Evolutionary conservation across 805 yeast species (phyloP).

Genomic region (Tanozyma kutaoensis): DNA sequence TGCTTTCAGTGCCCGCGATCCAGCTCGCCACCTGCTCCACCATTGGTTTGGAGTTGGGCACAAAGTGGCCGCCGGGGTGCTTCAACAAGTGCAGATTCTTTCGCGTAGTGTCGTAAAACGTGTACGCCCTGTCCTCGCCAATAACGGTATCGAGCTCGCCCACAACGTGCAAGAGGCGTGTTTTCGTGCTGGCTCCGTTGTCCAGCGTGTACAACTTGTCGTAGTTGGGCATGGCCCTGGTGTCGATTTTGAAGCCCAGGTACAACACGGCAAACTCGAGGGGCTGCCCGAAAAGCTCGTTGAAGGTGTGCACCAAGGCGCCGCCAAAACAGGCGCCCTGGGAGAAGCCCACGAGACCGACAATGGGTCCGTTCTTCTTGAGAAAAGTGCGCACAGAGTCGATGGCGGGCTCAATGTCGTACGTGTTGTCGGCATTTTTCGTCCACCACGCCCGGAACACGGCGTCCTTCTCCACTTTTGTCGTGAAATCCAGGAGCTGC

Average conservation of each 20-base stretch:
- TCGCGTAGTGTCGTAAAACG: conserved; percentile 28
- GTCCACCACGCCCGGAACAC: conserved; percentile 68
- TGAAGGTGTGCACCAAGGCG: conserved; percentile 46
- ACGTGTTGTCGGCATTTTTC: conserved; percentile 32
- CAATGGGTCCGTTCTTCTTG: conserved; percentile 42
- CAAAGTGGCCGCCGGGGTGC: conserved; percentile 97
- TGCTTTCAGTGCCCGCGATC: conserved; percentile 12
- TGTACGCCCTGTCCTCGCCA: conserved; percentile 53
- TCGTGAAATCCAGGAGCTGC: conserved; percentile 46
- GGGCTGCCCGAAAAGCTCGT: conserved; percentile 33
- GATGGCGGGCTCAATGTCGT: conserved; percentile 38
- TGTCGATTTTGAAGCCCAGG: conserved; percentile 42
- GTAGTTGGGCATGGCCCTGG: conserved; percentile 15
- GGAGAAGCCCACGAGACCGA: conserved; percentile 82
- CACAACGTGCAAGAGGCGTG: conserved; percentile 50
- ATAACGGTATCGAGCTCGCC: conserved; percentile 88
- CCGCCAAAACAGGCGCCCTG: conserved; percentile 91
- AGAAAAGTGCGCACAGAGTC: conserved; percentile 34
- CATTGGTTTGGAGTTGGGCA: conserved; percentile 64
- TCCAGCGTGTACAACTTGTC: conserved; percentile 9
- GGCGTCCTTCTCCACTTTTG: too few relatives aligned
- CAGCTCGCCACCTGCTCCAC: conserved; percentile 27
- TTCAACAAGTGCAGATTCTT: conserved; percentile 45
- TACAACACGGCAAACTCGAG: conserved; percentile 66
- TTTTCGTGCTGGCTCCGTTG: conserved; percentile 6